Evolutionary conservation across 164 flowering plant species (phyloP), one percentile per base, ranked within the genome.

Genomic region (Stephania cephalantha): DNA sequence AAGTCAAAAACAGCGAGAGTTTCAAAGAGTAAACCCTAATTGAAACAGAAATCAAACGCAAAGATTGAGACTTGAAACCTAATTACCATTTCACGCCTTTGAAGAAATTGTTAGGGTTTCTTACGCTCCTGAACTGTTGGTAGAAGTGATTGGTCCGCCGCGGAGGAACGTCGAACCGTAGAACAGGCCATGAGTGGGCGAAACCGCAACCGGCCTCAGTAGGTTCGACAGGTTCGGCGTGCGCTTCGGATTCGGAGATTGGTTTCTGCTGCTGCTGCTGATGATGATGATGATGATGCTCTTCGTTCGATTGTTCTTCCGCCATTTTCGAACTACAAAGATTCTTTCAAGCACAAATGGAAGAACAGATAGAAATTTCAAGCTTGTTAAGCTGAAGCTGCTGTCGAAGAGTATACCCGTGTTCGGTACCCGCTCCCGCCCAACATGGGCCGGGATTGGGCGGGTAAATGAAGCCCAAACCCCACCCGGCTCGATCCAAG

Each of bases 71-170:
- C 4, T 35, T 35, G 42, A 35, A 10, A 44, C 31, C 42, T 42
- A 17, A 9, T 25, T 30, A 95, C 98, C 98, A 95, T 84, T 90
- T 95, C 74, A 90, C 87, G 81, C 87, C 96, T 78, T 93, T 95
- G 81, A 90, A 85, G 70, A 95, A 93, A 78, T 91, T 95, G 86
- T 93, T 93, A 77, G 96, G 90, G 87, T 84, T 85, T 11, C 87
- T 77, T 44, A 71, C 8, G 30, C 81, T 85, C 46, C 90, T 79
- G 85, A 95, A 95, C 90, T 91, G 97, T 50, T 83, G 83, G 68
- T 58, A 79, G 83, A 91, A 91, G 77, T 90, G 91, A 87, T 85
- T 83, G 74, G 85, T 79, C 81, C 87, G 83, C 29, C 78, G 73
- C 0, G 99, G 97, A 71, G 90, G 84, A 20, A 81, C 78, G 68